A percentile compares a stretch with the other conserved stretches of the same genome.
phyloP scores from a whole-genome alignment of 1,139 yeast genomes.

The Taphrina flavorubra region DNA sequence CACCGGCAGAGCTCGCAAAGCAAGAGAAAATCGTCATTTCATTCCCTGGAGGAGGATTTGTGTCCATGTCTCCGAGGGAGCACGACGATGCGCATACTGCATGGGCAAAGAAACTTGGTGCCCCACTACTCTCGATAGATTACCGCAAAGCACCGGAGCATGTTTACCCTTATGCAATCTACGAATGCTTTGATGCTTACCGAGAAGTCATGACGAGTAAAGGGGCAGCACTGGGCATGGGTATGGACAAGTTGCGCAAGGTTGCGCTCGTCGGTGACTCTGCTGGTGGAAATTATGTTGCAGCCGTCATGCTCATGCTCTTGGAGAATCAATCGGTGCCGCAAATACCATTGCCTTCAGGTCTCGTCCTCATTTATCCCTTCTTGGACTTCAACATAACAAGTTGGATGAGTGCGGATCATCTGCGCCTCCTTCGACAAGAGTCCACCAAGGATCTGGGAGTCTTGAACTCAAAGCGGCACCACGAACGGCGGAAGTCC shows the following conservation, averaged over 20 bases:
- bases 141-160: conserved; percentile 57
- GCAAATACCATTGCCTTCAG: conserved; percentile 45
- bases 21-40: conserved; percentile 45
- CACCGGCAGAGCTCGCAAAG: conserved; percentile 43
- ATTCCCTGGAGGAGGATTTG: conserved; percentile 49
- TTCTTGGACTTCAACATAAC: conserved; percentile 48
- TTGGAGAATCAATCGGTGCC: conserved; percentile 39
- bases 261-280: conserved; percentile 48
- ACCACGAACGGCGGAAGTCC: conserved; percentile 36
- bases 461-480: conserved; percentile 32
- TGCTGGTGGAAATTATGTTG: conserved; percentile 48
- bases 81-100: conserved; percentile 46
- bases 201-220: conserved; percentile 47
- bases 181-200: conserved; percentile 57
- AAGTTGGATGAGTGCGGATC: conserved; percentile 48
- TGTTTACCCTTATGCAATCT: conserved; percentile 60
- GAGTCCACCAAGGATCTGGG: conserved; percentile 46
- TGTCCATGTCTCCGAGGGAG: conserved; percentile 47
- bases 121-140: conserved; percentile 47
- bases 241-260: conserved; percentile 44
- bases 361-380: conserved; percentile 48
- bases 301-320: conserved; percentile 46
- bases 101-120: conserved; percentile 47
- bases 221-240: conserved; percentile 47
- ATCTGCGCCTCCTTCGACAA: conserved; percentile 45